Evolutionary conservation across 2,329 filamentous ascomycete genomes (phyloP).

Genomic region (Huntiella bhutanensis): DNA sequence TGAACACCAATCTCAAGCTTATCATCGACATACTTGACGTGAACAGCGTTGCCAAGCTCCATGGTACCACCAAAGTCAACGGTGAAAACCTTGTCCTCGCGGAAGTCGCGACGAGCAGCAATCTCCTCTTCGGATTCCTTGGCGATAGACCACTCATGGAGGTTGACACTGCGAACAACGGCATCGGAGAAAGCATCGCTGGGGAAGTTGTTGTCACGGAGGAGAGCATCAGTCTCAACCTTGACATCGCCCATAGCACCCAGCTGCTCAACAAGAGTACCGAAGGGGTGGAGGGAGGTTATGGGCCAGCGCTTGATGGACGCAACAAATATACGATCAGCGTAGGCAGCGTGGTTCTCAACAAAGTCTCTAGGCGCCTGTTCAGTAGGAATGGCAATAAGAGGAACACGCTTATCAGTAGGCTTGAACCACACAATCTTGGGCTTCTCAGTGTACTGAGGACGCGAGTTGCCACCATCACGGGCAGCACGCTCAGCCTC

Average conservation of each 20-base stretch:
- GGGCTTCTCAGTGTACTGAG: constrained; percentile 66
- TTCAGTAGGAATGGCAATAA: constrained; percentile 96
- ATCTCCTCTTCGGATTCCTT: constrained; percentile 64
- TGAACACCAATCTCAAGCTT: constrained; percentile 79
- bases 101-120: constrained; percentile 70
- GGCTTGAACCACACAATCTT: constrained; percentile 99
- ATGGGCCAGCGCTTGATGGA: constrained; percentile 99
- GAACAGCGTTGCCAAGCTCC: constrained; percentile 81
- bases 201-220: constrained; percentile 96
- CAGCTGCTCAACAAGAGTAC: constrained; percentile 89
- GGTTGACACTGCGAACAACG: constrained; percentile 77
- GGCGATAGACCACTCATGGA: constrained; percentile 75
- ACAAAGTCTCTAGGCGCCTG: constrained; percentile 96
- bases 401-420: constrained; percentile 91
- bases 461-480: constrained; percentile 40
- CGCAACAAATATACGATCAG: constrained; percentile 93
- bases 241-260: constrained; percentile 94
- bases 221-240: constrained; percentile 90
- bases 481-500: constrained; percentile 87
- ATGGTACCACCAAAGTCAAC: constrained; percentile 76
- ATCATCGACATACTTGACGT: constrained; percentile 67
- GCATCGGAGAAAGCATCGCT: constrained; percentile 96
- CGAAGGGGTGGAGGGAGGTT: constrained; percentile 96
- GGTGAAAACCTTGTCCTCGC: constrained; percentile 73
- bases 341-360: constrained; percentile 94